Conservation (phyloP, 805 yeast species). For the Saccharomycopsis babjevae region DNA sequence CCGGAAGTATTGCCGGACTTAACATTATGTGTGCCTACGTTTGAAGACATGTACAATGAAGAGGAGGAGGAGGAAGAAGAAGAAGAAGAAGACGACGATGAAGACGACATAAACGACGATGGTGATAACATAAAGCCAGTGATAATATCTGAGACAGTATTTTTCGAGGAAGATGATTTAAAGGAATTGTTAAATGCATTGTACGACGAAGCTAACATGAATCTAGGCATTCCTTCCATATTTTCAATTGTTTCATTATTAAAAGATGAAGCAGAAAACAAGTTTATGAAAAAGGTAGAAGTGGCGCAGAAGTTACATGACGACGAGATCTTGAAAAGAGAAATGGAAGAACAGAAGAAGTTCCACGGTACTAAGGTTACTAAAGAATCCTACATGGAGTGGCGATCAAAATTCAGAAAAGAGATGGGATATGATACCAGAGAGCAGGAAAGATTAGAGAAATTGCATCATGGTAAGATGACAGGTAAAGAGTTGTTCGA, state of each 20-base stretch:
- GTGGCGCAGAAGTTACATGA: conserved; percentile 49
- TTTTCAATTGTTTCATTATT: conserved; percentile 68
- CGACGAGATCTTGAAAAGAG: conserved; percentile 48
- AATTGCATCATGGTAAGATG: conserved; percentile 64
- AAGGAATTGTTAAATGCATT: conserved; percentile 31
- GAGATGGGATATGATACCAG: conserved; percentile 64
- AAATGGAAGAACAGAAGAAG: conserved; percentile 78
- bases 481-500: conserved; percentile 89
- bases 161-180: conserved; percentile 42
- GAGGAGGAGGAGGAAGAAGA: conserved; percentile 28
- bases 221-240: conserved; percentile 85
- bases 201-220: conserved; percentile 57
- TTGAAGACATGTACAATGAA: conserved; percentile 20
- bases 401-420: conserved; percentile 65
- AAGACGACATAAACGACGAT: conserved; percentile 32
- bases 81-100: conserved; percentile 39
- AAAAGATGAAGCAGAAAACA: conserved; percentile 71
- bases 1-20: conserved; percentile 74
- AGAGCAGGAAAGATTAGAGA: conserved; percentile 38
- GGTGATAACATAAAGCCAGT: conserved; percentile 32
- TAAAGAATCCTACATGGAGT: conserved; percentile 52
- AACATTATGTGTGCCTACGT: conserved; percentile 25
- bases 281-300: conserved; percentile 50
- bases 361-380: conserved; percentile 89
- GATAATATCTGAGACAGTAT: conserved; percentile 47